Conservation (phyloP, 2,329 filamentous ascomycete species). For the Botryotinia calthae region DNA sequence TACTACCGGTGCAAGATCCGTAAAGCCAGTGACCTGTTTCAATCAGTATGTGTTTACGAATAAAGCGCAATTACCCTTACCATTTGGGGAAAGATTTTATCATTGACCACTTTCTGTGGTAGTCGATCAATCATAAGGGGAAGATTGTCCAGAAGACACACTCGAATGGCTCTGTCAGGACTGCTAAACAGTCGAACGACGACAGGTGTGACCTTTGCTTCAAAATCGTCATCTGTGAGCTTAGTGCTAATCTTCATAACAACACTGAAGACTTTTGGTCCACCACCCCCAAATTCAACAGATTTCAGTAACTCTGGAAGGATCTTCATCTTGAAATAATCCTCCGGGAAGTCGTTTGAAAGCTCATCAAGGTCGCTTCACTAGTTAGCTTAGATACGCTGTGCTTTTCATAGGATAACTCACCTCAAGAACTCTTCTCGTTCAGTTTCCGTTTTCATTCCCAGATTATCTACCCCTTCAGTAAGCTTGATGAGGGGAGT, state of each 20-base stretch:
- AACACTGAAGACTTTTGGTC: conserved; percentile 82
- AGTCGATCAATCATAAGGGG: conserved; percentile 89
- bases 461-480: conserved; percentile 88
- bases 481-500: conserved; percentile 89
- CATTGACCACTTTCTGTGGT: conserved; percentile 83
- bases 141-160: conserved; percentile 85
- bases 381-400: conserved; percentile 14
- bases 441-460: conserved; percentile 81
- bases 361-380: conserved; percentile 73
- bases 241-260: conserved; percentile 91
- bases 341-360: conserved; percentile 92
- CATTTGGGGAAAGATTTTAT: conserved; percentile 95
- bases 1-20: conserved; percentile 84
- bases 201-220: conserved; percentile 77
- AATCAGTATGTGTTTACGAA: conserved; percentile 25
- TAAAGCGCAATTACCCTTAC: conserved; percentile 46
- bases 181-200: conserved; percentile 84
- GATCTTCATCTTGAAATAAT: conserved; percentile 97
- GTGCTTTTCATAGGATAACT: conserved; percentile 27
- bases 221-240: conserved; percentile 85
- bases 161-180: conserved; percentile 86
- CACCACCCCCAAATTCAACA: conserved; percentile 96
- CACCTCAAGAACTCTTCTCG: conserved; percentile 79
- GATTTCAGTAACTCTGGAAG: conserved; percentile 95
- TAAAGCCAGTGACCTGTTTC: conserved; percentile 81